These are phyloP conservation scores for Pichia sp. DNA, from an alignment of 1,139 yeast genomes.

Conservation along the genomic window DNA sequence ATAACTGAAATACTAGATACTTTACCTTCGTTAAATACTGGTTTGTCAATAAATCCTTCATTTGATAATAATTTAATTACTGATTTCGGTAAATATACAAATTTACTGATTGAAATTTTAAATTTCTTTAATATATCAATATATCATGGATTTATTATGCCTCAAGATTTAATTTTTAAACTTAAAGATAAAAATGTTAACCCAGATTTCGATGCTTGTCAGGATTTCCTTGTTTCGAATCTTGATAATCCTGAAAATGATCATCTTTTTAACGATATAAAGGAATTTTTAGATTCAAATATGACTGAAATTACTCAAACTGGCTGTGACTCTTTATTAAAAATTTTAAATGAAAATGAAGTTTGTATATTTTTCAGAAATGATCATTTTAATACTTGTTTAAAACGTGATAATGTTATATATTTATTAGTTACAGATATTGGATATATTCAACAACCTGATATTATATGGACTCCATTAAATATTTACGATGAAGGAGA, in stretches of 20 bases:
- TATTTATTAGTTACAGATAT: constrained; percentile 67
- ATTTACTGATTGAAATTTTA: constrained; percentile 29
- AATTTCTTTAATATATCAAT: constrained; percentile 37
- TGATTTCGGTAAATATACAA: constrained; percentile 24
- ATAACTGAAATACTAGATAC: constrained; percentile 11
- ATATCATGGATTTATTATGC: constrained; percentile 48
- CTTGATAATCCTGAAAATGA: constrained; percentile 13
- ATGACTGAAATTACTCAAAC: constrained; percentile 64
- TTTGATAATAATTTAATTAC: constrained; percentile 36
- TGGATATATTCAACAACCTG: constrained; percentile 45
- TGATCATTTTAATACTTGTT: constrained; percentile 74
- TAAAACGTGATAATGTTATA: constrained; percentile 45
- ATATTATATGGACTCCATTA: constrained; percentile 73
- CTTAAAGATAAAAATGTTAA: constrained; percentile 22
- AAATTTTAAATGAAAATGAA: constrained; percentile 37
- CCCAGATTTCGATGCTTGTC: constrained; percentile 37
- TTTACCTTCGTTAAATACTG: constrained; percentile 65
- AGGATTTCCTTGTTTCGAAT: constrained; percentile 34
- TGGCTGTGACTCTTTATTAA: constrained; percentile 43
- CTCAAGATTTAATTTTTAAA: constrained; percentile 21
- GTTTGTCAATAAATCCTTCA: constrained; percentile 67
- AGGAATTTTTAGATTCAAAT: constrained; percentile 43
- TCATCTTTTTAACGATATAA: constrained; percentile 6
- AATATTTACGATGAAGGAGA: constrained; percentile 62
- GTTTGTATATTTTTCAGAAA: constrained; percentile 72